Evolutionary conservation across 2,329 filamentous ascomycete genomes (phyloP).

Genomic region (Aspergillus brasiliensis): DNA sequence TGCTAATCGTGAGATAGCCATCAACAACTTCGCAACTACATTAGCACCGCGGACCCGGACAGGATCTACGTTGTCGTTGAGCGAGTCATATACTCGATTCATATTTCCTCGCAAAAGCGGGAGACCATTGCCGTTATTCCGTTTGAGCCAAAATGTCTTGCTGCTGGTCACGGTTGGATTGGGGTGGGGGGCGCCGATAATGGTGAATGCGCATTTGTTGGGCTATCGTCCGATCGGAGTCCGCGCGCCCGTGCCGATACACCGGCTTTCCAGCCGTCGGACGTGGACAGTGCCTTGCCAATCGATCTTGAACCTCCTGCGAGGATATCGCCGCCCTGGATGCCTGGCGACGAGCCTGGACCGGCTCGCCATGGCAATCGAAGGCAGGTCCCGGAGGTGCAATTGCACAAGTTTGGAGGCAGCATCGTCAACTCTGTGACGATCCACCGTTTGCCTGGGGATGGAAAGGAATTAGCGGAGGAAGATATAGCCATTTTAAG

Average conservation of each 20-base stretch:
- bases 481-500: constrained; percentile 59
- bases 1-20: constrained; percentile 37
- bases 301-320: constrained; percentile 47
- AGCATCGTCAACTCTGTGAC: constrained; percentile 69
- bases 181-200: constrained; percentile 82
- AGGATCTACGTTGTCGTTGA: constrained; percentile 83
- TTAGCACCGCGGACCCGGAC: constrained; percentile 76
- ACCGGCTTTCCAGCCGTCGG: constrained; percentile 40
- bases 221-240: constrained; percentile 49
- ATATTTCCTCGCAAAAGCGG: constrained; percentile 69
- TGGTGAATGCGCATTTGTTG: constrained; percentile 83
- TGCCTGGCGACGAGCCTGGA: constrained; percentile 22
- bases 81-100: constrained; percentile 70
- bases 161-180: constrained; percentile 83
- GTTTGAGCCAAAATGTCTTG: constrained; percentile 79
- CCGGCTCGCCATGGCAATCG: constrained; percentile 21
- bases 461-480: constrained; percentile 47
- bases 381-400: constrained; percentile 47
- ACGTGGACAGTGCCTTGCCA: constrained; percentile 61
- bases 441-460: constrained; percentile 57
- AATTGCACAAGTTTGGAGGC: constrained; percentile 61
- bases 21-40: constrained; percentile 73
- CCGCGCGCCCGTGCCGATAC: constrained; percentile 42
- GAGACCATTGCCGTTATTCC: constrained; percentile 71
- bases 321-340: constrained; percentile 28